A percentile compares a stretch with the other conserved stretches of the same genome.
Conservation (phyloP, 495 filamentous ascomycete species). For the Bombardia bombarda region DNA sequence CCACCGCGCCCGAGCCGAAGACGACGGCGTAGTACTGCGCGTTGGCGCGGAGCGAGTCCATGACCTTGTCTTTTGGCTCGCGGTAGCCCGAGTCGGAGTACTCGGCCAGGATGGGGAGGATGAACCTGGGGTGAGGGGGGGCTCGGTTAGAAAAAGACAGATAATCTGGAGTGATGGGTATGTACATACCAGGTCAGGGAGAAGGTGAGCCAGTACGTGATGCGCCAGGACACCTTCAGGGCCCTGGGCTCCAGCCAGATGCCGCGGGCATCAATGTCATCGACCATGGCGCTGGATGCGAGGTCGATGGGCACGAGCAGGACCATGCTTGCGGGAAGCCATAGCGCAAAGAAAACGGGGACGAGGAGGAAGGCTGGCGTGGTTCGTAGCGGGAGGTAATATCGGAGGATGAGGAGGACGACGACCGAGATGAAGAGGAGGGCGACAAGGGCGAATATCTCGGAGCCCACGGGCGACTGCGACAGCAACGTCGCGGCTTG, state of each 20-base stretch:
- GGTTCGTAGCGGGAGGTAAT: slow-evolving; percentile 81
- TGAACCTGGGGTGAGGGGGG: slow-evolving; percentile 59
- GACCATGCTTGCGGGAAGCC: slow-evolving; percentile 88
- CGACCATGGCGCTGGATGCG: slow-evolving; percentile 67
- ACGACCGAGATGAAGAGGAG: slow-evolving; percentile 64
- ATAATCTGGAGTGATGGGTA: neutral
- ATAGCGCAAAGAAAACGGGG: slow-evolving; percentile 87
- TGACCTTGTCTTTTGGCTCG: slow-evolving; percentile 66
- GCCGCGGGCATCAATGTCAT: slow-evolving; percentile 56
- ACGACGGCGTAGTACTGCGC: slow-evolving; percentile 79
- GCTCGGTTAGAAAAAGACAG: neutral
- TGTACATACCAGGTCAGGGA: slow-evolving; percentile 72
- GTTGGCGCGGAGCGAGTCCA: slow-evolving; percentile 80
- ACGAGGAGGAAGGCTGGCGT: slow-evolving; percentile 87
- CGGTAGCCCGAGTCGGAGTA: slow-evolving; percentile 92
- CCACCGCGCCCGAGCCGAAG: slow-evolving; percentile 60
- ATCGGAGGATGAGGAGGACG: slow-evolving; percentile 75
- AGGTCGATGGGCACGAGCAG: slow-evolving; percentile 94
- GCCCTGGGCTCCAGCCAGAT: slow-evolving; percentile 58
- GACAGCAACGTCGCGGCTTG: slow-evolving; percentile 5
- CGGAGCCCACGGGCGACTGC: slow-evolving; percentile 20
- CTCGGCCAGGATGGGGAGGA: slow-evolving; percentile 86
- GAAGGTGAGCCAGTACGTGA: slow-evolving; percentile 96
- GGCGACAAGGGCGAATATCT: slow-evolving; percentile 61
- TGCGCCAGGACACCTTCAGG: slow-evolving; percentile 79